These are phyloP conservation scores for Dryadomyces sulphureus DNA, from an alignment of 2,329 filamentous ascomycete genomes.

Conservation along the genomic window DNA sequence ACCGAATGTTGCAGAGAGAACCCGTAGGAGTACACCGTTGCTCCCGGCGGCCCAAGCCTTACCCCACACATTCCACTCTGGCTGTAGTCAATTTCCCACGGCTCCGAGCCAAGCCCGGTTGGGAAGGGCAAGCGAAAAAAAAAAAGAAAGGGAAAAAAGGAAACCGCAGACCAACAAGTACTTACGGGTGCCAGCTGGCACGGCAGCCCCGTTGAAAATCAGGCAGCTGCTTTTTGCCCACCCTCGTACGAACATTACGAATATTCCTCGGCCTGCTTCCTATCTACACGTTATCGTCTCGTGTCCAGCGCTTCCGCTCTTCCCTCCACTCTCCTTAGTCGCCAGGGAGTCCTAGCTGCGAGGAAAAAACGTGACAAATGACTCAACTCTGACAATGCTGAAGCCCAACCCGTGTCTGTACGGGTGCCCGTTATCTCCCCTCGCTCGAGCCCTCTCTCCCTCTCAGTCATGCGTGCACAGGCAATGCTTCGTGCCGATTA, in stretches of 20 bases:
- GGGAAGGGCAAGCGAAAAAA: not conserved
- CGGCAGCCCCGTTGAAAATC: not conserved
- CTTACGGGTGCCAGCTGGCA: not conserved
- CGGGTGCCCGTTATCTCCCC: too few relatives aligned
- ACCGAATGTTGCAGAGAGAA: not conserved
- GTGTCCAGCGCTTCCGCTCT: not conserved
- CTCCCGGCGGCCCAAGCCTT: not conserved
- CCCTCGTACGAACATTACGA: too few relatives aligned
- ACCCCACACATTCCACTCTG: constrained; percentile 1
- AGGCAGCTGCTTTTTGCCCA: not conserved
- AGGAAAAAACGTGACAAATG: not conserved
- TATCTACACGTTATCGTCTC: not conserved
- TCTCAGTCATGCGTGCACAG: too few relatives aligned
- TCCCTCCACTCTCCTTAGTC: not conserved
- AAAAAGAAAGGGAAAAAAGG: too few relatives aligned
- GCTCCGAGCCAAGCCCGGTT: not conserved
- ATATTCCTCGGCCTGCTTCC: not conserved
- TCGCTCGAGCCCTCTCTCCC: too few relatives aligned
- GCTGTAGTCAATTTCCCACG: not conserved
- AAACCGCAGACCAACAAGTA: not conserved
- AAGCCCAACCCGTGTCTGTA: too few relatives aligned
- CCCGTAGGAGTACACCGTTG: not conserved
- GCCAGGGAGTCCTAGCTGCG: too few relatives aligned
- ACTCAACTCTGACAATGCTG: too few relatives aligned
- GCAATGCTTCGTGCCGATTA: too few relatives aligned